A percentile compares a stretch with the other conserved stretches of the same genome.
These are phyloP conservation scores for Diddensiella santjacobensis DNA, from an alignment of 805 yeast species.

Conservation along the genomic window DNA sequence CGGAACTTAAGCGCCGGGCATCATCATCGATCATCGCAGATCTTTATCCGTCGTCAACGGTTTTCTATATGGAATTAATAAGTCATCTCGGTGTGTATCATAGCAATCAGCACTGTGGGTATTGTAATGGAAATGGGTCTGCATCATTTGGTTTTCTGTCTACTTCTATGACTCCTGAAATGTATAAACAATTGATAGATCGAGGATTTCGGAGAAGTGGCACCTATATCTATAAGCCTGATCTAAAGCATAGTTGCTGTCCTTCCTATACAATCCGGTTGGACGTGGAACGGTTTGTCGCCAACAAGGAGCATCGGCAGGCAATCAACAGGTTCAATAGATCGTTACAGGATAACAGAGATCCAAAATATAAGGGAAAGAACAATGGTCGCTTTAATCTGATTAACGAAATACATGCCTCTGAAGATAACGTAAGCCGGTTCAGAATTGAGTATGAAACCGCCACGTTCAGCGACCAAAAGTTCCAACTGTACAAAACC, in stretches of 20 bases:
- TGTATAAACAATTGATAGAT: conserved; percentile 65
- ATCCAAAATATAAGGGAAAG: conserved; percentile 20
- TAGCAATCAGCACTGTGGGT: conserved; percentile 52
- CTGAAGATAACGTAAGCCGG: conserved; percentile 28
- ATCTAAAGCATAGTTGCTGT: conserved; percentile 70
- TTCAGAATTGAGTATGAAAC: conserved; percentile 49
- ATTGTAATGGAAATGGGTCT: conserved; percentile 50
- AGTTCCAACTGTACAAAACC: conserved; percentile 47
- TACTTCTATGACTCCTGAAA: conserved; percentile 44
- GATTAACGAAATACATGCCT: conserved; percentile 36
- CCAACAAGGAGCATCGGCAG: conserved; percentile 65
- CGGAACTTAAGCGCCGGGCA: no score
- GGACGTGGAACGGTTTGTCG: conserved; percentile 40
- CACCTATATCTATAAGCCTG: conserved; percentile 58
- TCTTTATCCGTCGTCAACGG: no score
- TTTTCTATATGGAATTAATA: no score
- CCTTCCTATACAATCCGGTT: conserved; percentile 76
- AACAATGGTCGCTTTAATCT: conserved; percentile 29
- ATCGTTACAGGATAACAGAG: neutral
- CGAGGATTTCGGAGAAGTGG: conserved; percentile 82
- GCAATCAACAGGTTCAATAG: conserved; percentile 54
- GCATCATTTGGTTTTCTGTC: conserved; percentile 35
- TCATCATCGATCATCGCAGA: no score
- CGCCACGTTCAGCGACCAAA: conserved; percentile 50
- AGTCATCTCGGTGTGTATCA: neutral